Evolutionary conservation across 345 rosid species (phyloP), one percentile per base, ranked within the genome.

Genomic region (Erodium maritimum): DNA sequence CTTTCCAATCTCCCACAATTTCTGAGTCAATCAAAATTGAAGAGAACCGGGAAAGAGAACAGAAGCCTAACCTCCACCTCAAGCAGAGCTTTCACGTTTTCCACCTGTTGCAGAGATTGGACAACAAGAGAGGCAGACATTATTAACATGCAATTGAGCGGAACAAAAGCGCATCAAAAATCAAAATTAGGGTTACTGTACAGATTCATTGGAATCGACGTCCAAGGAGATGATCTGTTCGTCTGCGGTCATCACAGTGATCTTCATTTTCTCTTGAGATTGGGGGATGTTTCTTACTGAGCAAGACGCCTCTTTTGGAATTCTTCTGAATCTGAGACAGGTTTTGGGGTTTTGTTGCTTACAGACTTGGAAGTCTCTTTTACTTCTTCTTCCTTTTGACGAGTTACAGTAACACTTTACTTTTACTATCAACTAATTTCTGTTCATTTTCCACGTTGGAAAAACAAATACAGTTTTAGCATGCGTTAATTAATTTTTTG

Each of bases 81-180:
- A 29, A 89, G 90, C 79, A 93, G 73, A 45, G 99, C 97, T 71
- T 93, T 93, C 69, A 93, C 86, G 69, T 89, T 93, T 64, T 89
- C 99, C 67, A 93, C 91, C 97, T 89, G 63, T 61, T 45, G 22
- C 19, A 53, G 52, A 64, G 55, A 12, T 50, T 29, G 18, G 46
- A 6, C 48, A 21, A 0, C 64, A 56, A 52, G 54, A 58, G 58
- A 53, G 54, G 56, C 61, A 54, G 18, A n/a, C 42, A 61, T 16
- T 8, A 42, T 42, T 42, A 42, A 12, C 13, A 9, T 42, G 48
- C 6, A 42, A 42, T 1, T 42, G 16, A 10, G 48, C 11, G 17
- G 11, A 42, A 42, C 3, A 42, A 14, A 2, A 7, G 48, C 3
- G 48, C 48, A 14, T 14, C 3, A 42, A 29, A 29, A 29, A 3